These are phyloP conservation scores for Sporothrix inflata DNA, from an alignment of 2,329 filamentous ascomycete genomes.

Conservation along the genomic window DNA sequence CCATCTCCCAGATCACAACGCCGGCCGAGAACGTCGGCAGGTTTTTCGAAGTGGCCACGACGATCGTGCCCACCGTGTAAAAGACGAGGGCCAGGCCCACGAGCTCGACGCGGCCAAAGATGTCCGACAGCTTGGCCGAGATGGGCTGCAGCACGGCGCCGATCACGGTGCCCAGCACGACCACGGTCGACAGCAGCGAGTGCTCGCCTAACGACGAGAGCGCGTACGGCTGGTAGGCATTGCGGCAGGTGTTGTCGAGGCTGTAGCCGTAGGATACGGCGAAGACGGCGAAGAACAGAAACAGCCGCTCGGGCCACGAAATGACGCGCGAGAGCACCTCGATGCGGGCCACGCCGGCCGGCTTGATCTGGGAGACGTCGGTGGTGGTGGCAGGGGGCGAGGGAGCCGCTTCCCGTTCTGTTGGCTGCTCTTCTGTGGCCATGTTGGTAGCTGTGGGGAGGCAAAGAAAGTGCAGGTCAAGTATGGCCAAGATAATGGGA, in stretches of 20 bases:
- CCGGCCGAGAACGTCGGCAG: background rate
- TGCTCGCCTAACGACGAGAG: slow-evolving; percentile 3
- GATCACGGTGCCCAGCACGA: background rate
- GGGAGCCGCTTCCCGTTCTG: background rate
- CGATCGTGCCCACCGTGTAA: background rate
- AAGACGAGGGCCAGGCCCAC: background rate
- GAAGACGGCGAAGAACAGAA: background rate
- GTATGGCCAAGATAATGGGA: too few species aligned
- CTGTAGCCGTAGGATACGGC: slow-evolving; percentile 2
- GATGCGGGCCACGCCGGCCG: background rate
- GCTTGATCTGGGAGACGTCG: background rate
- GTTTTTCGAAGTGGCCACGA: background rate
- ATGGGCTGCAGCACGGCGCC: background rate
- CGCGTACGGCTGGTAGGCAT: slow-evolving; percentile 10
- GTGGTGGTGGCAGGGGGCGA: background rate
- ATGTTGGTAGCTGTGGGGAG: background rate
- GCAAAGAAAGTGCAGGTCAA: too few species aligned
- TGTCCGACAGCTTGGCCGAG: slow-evolving; percentile 4
- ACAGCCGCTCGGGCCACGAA: background rate
- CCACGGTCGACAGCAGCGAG: slow-evolving; percentile 7
- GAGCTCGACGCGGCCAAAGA: slow-evolving; percentile 10
- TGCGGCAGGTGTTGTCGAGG: slow-evolving; percentile 1
- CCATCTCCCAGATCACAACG: background rate
- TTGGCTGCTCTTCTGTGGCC: background rate
- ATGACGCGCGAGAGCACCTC: background rate